A percentile compares a stretch with the other conserved stretches of the same genome.
Evolutionary conservation across 257 asterid genomes (phyloP).

Genomic region (Ocimum tenuiflorum): DNA sequence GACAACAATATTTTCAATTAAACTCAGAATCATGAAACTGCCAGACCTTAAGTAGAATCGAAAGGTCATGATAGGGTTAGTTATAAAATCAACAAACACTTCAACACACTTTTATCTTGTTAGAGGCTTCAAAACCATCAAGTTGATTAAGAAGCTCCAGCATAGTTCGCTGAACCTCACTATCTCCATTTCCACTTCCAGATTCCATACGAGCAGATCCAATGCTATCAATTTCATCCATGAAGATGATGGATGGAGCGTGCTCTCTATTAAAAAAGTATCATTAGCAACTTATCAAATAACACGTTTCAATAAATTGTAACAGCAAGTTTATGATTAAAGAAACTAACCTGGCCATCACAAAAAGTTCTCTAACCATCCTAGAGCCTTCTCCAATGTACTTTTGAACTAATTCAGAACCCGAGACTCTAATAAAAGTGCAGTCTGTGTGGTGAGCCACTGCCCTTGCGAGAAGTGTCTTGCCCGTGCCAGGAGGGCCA

Average conservation of each 20-base stretch:
- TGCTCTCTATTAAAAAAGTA: constrained; percentile 49
- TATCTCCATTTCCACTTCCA: constrained; percentile 85
- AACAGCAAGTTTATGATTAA: neutral
- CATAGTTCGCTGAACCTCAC: constrained; percentile 93
- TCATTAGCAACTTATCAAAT: neutral
- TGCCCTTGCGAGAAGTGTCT: constrained; percentile 59
- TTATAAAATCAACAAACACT: no score
- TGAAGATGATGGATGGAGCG: constrained; percentile 86
- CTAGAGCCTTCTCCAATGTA: constrained; percentile 65
- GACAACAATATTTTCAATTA: no score
- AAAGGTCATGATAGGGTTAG: no score
- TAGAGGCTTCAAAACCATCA: constrained; percentile 94
- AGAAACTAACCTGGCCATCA: constrained; percentile 99
- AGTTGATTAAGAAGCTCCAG: constrained; percentile 90
- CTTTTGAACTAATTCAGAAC: constrained; percentile 54
- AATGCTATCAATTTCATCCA: constrained; percentile 92
- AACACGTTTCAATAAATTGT: neutral
- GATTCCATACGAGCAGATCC: constrained; percentile 93
- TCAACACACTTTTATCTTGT: constrained; percentile 85
- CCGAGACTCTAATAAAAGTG: constrained; percentile 52
- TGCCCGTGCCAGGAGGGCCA: constrained; percentile 66
- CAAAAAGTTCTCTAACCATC: constrained; percentile 94
- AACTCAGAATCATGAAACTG: no score
- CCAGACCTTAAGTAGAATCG: no score
- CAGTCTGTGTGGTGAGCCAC: constrained; percentile 61